These are phyloP conservation scores for Trichoderma brevicompactum DNA, from an alignment of 2,329 filamentous ascomycete species.

Conservation along the genomic window DNA sequence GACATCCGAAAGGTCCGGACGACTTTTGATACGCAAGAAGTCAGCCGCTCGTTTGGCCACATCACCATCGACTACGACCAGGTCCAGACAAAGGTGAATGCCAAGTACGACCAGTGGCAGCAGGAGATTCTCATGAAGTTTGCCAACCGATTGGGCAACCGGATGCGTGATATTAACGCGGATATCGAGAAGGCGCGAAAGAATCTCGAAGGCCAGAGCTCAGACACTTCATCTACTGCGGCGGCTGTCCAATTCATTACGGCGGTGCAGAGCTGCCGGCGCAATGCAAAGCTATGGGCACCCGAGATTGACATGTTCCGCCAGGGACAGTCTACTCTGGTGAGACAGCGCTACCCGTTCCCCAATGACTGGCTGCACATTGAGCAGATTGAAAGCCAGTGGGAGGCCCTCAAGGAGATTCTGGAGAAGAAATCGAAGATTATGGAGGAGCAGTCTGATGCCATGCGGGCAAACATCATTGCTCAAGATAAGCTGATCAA, in stretches of 20 bases:
- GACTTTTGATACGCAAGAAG: constrained; percentile 96
- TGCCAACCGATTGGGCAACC: constrained; percentile 81
- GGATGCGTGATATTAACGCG: constrained; percentile 89
- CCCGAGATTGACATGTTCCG: constrained; percentile 96
- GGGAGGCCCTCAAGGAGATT: constrained; percentile 91
- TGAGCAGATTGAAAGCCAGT: constrained; percentile 94
- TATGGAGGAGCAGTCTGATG: constrained; percentile 95
- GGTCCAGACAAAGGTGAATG: constrained; percentile 97
- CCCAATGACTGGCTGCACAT: constrained; percentile 93
- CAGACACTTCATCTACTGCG: constrained; percentile 93
- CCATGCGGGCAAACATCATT: constrained; percentile 88
- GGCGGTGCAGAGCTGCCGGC: constrained; percentile 93
- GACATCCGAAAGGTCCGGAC: constrained; percentile 94
- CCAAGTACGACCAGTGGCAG: constrained; percentile 99
- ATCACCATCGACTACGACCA: constrained; percentile 97
- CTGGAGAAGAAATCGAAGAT: constrained; percentile 91
- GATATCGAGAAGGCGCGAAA: constrained; percentile 90
- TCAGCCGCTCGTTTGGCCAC: constrained; percentile 89
- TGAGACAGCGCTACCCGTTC: constrained; percentile 91
- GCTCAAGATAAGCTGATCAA: constrained; percentile 91
- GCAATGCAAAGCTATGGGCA: constrained; percentile 91
- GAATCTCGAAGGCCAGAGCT: constrained; percentile 87
- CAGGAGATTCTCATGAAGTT: constrained; percentile 96
- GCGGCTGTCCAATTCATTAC: constrained; percentile 99
- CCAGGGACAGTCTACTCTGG: constrained; percentile 90